Evolutionary conservation across 2,329 filamentous ascomycete genomes (phyloP).

Genomic region (Ophiostoma novo-ulmi): DNA sequence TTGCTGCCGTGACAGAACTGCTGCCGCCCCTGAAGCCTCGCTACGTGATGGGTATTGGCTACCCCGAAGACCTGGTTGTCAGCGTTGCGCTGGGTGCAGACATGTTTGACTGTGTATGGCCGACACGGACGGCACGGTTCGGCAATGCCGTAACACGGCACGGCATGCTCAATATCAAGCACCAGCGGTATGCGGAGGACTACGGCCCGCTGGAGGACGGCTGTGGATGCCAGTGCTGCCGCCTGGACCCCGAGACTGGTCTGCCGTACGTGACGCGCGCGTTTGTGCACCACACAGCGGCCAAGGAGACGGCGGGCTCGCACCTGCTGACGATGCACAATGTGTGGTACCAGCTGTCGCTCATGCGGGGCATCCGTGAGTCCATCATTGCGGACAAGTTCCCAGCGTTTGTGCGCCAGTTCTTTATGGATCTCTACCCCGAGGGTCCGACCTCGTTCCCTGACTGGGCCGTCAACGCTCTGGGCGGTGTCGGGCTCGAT

Average conservation of each 20-base stretch:
- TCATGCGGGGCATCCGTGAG: slow-evolving; percentile 71
- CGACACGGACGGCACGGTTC: slow-evolving; percentile 89
- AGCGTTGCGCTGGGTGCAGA: slow-evolving; percentile 91
- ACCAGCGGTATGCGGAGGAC: slow-evolving; percentile 69
- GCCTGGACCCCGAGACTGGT: slow-evolving; percentile 48
- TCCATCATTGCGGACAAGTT: slow-evolving; percentile 78
- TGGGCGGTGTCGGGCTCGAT: slow-evolving; percentile 76
- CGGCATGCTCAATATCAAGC: slow-evolving; percentile 80
- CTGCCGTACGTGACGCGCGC: slow-evolving; percentile 73
- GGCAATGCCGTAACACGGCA: slow-evolving; percentile 82
- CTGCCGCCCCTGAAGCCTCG: slow-evolving; percentile 89
- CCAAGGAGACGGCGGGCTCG: slow-evolving; percentile 92
- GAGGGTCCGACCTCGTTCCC: slow-evolving; percentile 62
- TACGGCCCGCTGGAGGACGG: slow-evolving; percentile 78
- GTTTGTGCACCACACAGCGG: slow-evolving; percentile 84
- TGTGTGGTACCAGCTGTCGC: slow-evolving; percentile 79
- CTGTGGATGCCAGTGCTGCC: slow-evolving; percentile 76
- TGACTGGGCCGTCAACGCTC: slow-evolving; percentile 74
- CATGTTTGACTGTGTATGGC: slow-evolving; percentile 99
- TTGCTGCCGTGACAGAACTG: slow-evolving; percentile 75
- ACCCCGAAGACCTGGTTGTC: slow-evolving; percentile 91
- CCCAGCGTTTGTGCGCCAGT: slow-evolving; percentile 69
- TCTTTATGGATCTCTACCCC: slow-evolving; percentile 70
- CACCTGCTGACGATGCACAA: slow-evolving; percentile 87
- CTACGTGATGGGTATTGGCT: slow-evolving; percentile 98